Evolutionary conservation across 1,139 yeast species (phyloP), one percentile per base, ranked within the genome.

Genomic region (Geotrichum reessii): DNA sequence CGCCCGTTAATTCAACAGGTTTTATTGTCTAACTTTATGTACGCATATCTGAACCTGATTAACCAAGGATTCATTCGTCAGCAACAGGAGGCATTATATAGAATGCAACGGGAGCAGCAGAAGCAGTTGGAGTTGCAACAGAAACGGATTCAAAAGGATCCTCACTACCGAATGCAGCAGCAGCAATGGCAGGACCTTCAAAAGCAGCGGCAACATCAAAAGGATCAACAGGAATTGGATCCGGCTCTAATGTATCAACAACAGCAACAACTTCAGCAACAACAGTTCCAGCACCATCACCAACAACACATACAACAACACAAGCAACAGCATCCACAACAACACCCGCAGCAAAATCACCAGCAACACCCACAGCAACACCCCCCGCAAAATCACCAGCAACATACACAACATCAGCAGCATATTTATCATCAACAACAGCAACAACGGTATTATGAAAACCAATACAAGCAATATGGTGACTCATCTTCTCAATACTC

Each of bases 1-100:
- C 77, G 98, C 58, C 95, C 95, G 24, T 76, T 93, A 62, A 80
- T 92, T 47, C 97, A 93, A 69, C 99, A 93, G 71, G 99, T 93
- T 2, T 73, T 93, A 56, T 75, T 93, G 64, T 89, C 97, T 60
- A 93, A 93, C 72, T 93, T 93, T 80, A 93, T 93, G 99, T 93
- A 93, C 71, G 95, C 98, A 0, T 93, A 93, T 73, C 80, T 93
- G 77, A 93, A 93, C 69, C 78, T 93, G 73, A 97, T 93, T 60
- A 95, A 93, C 71, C 97, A 92, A 60, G 76, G 76, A 44, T 73
- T 72, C 63, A 74, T 71, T 64, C 74, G 71, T 63, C 75, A 73
- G 63, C 70, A 69, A 60, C 63, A 59, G 27, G 58, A 59, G 27
- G 55, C 59, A 25, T 56, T 50, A 9, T 42, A 42, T 12, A 54